Conservation (phyloP, 2,329 filamentous ascomycete genomes). For the Amesomyces nigricolor region DNA sequence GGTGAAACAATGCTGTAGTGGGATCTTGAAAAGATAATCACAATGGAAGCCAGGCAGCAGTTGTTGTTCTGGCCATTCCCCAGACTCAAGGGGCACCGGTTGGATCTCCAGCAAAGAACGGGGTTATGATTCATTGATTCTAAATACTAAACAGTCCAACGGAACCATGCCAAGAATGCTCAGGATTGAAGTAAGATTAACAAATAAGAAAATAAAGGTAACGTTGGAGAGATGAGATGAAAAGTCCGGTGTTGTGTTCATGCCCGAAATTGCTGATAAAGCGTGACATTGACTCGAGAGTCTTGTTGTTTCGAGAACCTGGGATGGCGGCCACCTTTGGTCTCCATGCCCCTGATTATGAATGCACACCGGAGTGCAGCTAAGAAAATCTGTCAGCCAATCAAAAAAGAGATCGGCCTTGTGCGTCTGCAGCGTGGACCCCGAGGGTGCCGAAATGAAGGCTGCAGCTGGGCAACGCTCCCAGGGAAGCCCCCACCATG, state of each 20-base stretch:
- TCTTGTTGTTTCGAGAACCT: neutral
- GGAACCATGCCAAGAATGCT: neutral
- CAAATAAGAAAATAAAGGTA: neutral
- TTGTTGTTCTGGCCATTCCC: too few relatives aligned
- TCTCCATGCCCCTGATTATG: conserved; percentile 9
- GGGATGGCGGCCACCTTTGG: neutral
- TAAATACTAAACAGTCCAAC: too few relatives aligned
- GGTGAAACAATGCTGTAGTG: neutral
- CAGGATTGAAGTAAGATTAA: neutral
- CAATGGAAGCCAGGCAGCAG: too few relatives aligned
- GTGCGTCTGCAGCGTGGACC: conserved; percentile 4
- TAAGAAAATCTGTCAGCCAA: neutral
- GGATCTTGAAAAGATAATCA: too few relatives aligned
- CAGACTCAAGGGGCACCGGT: too few relatives aligned
- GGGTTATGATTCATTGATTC: too few relatives aligned
- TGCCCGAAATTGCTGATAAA: conserved; percentile 4
- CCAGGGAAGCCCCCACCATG: conserved; percentile 8
- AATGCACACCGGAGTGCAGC: conserved; percentile 8
- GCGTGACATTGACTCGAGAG: neutral
- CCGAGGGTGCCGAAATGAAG: conserved; percentile 13
- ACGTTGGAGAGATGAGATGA: neutral
- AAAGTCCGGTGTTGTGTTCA: conserved; percentile 5
- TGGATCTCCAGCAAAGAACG: too few relatives aligned
- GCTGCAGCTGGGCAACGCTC: conserved; percentile 4
- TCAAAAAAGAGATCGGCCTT: neutral